These are phyloP conservation scores for Barnettozyma californica DNA, from an alignment of 805 yeast genomes.

Conservation along the genomic window DNA sequence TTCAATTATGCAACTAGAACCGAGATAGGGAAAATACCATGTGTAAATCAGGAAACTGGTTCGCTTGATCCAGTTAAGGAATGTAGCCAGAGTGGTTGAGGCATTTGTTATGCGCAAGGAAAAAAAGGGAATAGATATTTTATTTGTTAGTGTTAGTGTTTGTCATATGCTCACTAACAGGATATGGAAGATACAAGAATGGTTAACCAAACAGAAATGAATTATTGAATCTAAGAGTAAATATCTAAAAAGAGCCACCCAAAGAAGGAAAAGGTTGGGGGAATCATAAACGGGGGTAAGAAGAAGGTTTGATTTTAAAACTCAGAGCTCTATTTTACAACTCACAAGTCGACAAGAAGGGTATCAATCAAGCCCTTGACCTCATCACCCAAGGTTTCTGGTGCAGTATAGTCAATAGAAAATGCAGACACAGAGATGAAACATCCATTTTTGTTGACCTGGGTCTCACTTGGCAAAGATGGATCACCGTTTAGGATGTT, in stretches of 20 bases:
- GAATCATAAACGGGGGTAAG: background rate
- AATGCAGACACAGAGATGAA: constrained; percentile 41
- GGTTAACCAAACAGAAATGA: no score
- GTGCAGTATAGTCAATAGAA: constrained; percentile 37
- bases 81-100: no score
- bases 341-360: constrained; percentile 10
- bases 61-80: no score
- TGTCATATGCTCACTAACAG: no score
- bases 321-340: no score
- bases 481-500: constrained; percentile 38
- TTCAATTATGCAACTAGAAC: no score
- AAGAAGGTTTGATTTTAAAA: background rate
- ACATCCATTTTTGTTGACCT: constrained; percentile 31
- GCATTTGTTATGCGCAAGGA: no score
- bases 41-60: no score
- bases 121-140: no score
- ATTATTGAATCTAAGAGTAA: background rate
- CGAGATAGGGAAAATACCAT: no score
- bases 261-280: background rate
- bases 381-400: constrained; percentile 11
- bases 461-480: constrained; percentile 38
- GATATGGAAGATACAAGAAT: no score
- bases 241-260: background rate
- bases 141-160: no score
- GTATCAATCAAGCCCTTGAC: constrained; percentile 14